Percentiles rank a stretch among this genome's conserved stretches.
These are phyloP conservation scores for Lippia alba DNA, from an alignment of 305 asterid species.

Conservation along the genomic window DNA sequence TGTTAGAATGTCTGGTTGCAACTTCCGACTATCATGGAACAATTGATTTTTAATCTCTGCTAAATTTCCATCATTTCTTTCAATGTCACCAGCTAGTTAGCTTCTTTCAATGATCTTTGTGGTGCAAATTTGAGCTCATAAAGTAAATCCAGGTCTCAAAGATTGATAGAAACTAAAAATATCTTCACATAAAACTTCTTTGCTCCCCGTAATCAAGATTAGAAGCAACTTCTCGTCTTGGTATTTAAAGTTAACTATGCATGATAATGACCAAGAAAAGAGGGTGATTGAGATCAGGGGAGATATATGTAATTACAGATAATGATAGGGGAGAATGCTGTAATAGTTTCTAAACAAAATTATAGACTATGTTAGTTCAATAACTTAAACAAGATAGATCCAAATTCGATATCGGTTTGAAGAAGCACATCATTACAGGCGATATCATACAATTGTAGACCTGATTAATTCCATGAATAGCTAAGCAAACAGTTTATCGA, in stretches of 20 bases:
- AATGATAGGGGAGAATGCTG: no score
- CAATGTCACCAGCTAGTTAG: not conserved
- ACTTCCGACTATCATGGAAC: constrained; percentile 6
- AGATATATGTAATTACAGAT: no score
- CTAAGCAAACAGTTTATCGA: constrained; percentile 1
- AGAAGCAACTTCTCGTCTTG: no score
- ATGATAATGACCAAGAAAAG: no score
- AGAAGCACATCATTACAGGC: not conserved
- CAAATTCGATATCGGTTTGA: not conserved
- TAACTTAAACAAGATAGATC: not conserved
- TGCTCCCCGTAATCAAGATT: no score
- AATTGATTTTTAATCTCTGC: not conserved
- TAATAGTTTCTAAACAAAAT: not conserved
- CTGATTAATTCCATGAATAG: constrained; percentile 3
- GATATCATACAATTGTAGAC: not conserved
- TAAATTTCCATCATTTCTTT: not conserved
- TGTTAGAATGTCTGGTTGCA: not conserved
- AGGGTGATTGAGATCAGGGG: no score
- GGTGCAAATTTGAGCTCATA: not conserved
- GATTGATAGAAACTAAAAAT: not conserved
- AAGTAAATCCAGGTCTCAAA: not conserved
- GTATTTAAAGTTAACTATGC: no score
- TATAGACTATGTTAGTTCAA: not conserved
- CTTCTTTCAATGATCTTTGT: no score
- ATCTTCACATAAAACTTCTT: no score